These are phyloP conservation scores for Ambrosiella beaveri DNA, from an alignment of 2,329 filamentous ascomycete genomes.

Conservation along the genomic window DNA sequence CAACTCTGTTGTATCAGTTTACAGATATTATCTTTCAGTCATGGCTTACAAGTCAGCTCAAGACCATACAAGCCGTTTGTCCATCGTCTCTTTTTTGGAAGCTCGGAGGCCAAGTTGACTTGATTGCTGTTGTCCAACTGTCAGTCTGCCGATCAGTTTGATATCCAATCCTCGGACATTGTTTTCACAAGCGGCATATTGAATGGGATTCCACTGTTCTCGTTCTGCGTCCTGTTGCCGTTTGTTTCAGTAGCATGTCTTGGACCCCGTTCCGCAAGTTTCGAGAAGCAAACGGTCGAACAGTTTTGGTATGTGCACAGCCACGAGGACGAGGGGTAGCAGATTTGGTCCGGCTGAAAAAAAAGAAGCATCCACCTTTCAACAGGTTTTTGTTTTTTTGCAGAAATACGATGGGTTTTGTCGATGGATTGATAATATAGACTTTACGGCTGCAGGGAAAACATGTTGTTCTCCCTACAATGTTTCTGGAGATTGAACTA, in stretches of 20 bases:
- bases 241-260: not conserved
- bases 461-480: not conserved
- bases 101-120: no score
- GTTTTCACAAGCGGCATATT: not conserved
- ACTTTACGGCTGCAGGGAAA: not conserved
- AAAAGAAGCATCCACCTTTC: not conserved
- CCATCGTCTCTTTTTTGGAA: no score
- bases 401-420: no score
- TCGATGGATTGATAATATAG: no score
- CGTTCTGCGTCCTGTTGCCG: not conserved
- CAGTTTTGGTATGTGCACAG: not conserved
- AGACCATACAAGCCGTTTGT: no score
- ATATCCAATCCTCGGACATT: no score
- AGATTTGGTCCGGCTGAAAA: not conserved
- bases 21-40: not conserved
- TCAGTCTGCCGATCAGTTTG: no score
- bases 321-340: not conserved
- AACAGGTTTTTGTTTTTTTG: not conserved
- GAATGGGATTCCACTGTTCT: not conserved
- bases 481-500: not conserved
- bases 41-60: no score
- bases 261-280: not conserved
- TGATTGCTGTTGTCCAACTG: no score
- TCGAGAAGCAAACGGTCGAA: not conserved
- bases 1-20: not conserved